These are phyloP conservation scores for Podospora pseudopauciseta DNA, from an alignment of 495 filamentous ascomycete species.

Conservation along the genomic window DNA sequence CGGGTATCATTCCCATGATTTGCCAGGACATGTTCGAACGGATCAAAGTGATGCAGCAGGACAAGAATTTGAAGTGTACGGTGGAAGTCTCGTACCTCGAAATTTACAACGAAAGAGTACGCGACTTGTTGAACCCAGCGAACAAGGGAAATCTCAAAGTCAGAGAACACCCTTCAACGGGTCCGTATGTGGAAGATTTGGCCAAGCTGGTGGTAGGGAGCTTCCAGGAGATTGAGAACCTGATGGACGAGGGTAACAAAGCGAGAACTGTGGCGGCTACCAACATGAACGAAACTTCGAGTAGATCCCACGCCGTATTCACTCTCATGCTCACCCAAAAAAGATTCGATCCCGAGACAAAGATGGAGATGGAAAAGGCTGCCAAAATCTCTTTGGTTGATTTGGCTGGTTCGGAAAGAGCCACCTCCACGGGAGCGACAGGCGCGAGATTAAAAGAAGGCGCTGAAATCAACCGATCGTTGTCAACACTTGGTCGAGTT, in stretches of 20 bases:
- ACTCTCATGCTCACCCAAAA: slow-evolving; percentile 95
- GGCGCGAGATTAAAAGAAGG: slow-evolving; percentile 96
- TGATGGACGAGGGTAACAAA: slow-evolving; percentile 99
- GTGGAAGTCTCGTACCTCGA: slow-evolving; percentile 99
- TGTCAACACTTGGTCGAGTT: slow-evolving; percentile 95
- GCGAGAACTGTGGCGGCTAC: slow-evolving; percentile 96
- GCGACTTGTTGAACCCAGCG: slow-evolving; percentile 91
- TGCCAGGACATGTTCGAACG: slow-evolving; percentile 96
- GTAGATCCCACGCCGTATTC: slow-evolving; percentile 96
- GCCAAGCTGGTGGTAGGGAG: slow-evolving; percentile 96
- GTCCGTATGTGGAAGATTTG: slow-evolving; percentile 96
- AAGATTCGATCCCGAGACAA: slow-evolving; percentile 85
- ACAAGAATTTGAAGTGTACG: slow-evolving; percentile 78
- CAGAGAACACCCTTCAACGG: slow-evolving; percentile 94
- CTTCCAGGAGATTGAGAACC: slow-evolving; percentile 89
- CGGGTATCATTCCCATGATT: slow-evolving; percentile 96
- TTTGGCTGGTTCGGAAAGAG: slow-evolving; percentile 95
- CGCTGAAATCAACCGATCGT: slow-evolving; percentile 95
- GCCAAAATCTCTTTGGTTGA: slow-evolving; percentile 98
- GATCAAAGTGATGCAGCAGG: slow-evolving; percentile 68
- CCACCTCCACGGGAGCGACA: slow-evolving; percentile 91
- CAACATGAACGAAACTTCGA: slow-evolving; percentile 99
- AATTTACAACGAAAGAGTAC: slow-evolving; percentile 98
- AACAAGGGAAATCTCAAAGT: slow-evolving; percentile 97
- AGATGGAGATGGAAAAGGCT: slow-evolving; percentile 95